phyloP scores from a whole-genome alignment of 768 basidiomycete species.

The Clitopilus hobsonii region DNA sequence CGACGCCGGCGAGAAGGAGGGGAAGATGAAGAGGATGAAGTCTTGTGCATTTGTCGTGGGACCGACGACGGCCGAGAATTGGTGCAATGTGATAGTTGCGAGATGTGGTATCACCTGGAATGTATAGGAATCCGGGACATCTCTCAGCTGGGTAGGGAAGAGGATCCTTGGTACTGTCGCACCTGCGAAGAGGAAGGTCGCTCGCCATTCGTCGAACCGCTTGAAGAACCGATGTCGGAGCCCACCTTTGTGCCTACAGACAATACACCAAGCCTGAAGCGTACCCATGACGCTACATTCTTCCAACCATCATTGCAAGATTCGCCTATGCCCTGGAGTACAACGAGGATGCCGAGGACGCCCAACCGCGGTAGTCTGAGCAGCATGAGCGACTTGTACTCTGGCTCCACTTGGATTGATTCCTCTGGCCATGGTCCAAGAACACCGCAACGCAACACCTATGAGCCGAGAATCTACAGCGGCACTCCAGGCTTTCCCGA shows the following conservation, averaged over 20 bases:
- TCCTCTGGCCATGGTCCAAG: constrained; percentile 50
- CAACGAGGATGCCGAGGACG: constrained; percentile 38
- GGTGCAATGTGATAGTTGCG: constrained; percentile 80
- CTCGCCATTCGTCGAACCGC: constrained; percentile 32
- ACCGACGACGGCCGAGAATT: constrained; percentile 68
- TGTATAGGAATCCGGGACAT: constrained; percentile 71
- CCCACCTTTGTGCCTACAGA: constrained; percentile 71
- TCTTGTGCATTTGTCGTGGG: constrained; percentile 63
- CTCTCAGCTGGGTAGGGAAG: constrained; percentile 65
- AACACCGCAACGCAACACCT: constrained; percentile 43
- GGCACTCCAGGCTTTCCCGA: constrained; percentile 35
- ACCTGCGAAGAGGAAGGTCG: constrained; percentile 43
- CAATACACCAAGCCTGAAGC: constrained; percentile 36
- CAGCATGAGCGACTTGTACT: constrained; percentile 22
- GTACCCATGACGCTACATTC: constrained; percentile 52
- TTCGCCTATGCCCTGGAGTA: constrained; percentile 53
- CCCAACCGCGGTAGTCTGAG: constrained; percentile 34
- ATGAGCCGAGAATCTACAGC: constrained; percentile 33
- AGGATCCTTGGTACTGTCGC: constrained; percentile 77
- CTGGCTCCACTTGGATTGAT: constrained; percentile 40
- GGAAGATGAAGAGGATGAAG: constrained; percentile 45
- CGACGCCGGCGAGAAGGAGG: constrained; percentile 27
- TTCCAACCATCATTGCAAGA: constrained; percentile 52
- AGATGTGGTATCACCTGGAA: constrained; percentile 76
- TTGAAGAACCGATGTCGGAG: too few species aligned